These are phyloP conservation scores for Canavalia ensiformis DNA, from an alignment of 306 rosid species.

Conservation along the genomic window DNA sequence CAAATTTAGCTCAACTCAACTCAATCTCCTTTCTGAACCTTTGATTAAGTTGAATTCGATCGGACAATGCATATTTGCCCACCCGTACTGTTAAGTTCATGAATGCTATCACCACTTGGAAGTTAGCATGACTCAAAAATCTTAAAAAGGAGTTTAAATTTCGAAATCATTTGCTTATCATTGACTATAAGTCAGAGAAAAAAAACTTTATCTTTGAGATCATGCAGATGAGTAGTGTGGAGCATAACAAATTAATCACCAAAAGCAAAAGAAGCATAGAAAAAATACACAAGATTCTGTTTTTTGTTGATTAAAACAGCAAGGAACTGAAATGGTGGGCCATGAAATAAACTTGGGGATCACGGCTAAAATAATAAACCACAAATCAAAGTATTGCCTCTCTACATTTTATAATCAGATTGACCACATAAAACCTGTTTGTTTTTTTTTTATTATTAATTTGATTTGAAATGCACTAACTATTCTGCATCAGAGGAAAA, in stretches of 20 bases:
- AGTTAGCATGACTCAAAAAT: not conserved
- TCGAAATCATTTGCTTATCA: not conserved
- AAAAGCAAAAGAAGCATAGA: not conserved
- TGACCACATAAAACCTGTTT: not conserved
- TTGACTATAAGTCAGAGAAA: not conserved
- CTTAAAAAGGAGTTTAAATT: not conserved
- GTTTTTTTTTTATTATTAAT: not conserved
- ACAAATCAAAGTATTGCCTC: not conserved
- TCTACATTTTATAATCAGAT: not conserved
- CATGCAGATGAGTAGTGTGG: constrained; percentile 29
- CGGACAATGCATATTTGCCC: no score
- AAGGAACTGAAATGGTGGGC: constrained; percentile 12
- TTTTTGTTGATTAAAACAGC: not conserved
- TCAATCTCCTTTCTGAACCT: no score
- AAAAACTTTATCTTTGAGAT: not conserved
- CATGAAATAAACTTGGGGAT: not conserved
- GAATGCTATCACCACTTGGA: not conserved
- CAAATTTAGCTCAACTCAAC: no score
- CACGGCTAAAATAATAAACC: not conserved
- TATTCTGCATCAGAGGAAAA: not conserved
- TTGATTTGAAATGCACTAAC: constrained; percentile 4
- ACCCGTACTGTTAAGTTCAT: not conserved
- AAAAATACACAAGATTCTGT: not conserved
- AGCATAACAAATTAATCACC: constrained; percentile 42
- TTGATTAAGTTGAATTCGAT: no score